Evolutionary conservation across 495 filamentous ascomycete species (phyloP), one percentile per base, ranked within the genome.

Genomic region (Cenococcum geophilum): DNA sequence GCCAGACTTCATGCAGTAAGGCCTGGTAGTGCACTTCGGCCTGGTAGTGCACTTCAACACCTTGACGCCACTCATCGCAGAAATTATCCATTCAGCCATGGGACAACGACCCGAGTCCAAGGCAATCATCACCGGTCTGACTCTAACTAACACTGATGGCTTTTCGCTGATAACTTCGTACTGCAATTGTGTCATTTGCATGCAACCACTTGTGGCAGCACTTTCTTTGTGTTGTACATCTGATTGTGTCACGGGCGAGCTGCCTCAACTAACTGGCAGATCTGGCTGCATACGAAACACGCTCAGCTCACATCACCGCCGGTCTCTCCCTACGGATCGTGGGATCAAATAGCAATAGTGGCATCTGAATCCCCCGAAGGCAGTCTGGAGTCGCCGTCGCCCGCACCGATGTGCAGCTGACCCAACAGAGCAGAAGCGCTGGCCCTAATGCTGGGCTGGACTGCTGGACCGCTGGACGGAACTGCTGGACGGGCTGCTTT

Each of bases 211-310:
- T 58, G 40, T 45, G 11, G 40, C 40, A 10, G 40, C 14, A 10
- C 18, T 2, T 4, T 21, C 32, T 40, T 49, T 5, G 47, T 59
- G 4, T 57, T 57, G 55, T 54, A 48, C 59, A 62, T 59, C 59
- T 62, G 59, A 66, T 55, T 66, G 55, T 61, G 49, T 50, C 37
- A 54, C 58, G 53, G 48, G 58, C 55, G 35, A 12, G 42, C n/a
- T 25, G 34, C 27, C 25, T 12, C 23, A 43, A 5, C 16, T 48
- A 48, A n/a, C 34, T 5, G 20, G 52, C 55, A 51, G 51, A 60
- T 43, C 36, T 10, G 58, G 62, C 34, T 60, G 61, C 61, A 62
- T 57, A 51, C 59, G 63, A 66, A 62, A 66, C 63, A 62, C 27
- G 34, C 58, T 59, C 59, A 62, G 63, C 63, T 58, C 49, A 55